phyloP scores from a whole-genome alignment of 1,139 yeast genomes.

The Taiozyma sp. region DNA sequence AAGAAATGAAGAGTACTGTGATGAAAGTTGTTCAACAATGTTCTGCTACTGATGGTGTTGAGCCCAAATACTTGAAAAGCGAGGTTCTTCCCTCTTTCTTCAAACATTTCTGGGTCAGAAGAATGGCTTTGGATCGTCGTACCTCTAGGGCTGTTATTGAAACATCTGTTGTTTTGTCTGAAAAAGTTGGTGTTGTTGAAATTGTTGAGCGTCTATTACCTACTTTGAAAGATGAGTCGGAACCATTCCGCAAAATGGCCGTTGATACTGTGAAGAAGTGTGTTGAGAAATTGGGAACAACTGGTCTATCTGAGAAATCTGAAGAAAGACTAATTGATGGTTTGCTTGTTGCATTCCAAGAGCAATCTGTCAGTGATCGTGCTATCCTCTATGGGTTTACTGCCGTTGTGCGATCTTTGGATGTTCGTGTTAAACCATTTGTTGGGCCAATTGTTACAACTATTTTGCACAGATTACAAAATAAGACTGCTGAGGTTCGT shows the following conservation, averaged over 20 bases:
- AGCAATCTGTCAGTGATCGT: conserved; percentile 53
- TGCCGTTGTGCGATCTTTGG: conserved; percentile 59
- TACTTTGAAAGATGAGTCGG: conserved; percentile 76
- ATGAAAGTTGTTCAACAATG: conserved; percentile 57
- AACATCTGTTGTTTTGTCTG: conserved; percentile 64
- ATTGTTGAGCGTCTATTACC: conserved; percentile 53
- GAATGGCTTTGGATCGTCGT: conserved; percentile 54
- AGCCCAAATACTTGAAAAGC: conserved; percentile 38
- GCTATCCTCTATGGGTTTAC: conserved; percentile 62
- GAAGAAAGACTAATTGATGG: conserved; percentile 79
- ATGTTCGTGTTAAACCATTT: conserved; percentile 67
- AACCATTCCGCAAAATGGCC: conserved; percentile 73
- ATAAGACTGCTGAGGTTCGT: conserved; percentile 66
- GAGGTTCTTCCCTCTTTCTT: conserved; percentile 62
- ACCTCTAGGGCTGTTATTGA: conserved; percentile 60
- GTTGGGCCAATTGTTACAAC: conserved; percentile 71
- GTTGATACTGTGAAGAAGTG: conserved; percentile 59
- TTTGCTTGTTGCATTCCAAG: conserved; percentile 76
- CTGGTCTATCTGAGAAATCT: conserved; percentile 48
- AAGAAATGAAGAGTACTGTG: conserved; percentile 79
- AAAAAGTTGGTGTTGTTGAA: conserved; percentile 59
- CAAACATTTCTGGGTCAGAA: conserved; percentile 71
- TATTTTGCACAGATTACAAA: conserved; percentile 66
- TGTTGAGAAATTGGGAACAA: conserved; percentile 39
- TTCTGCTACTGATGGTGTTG: conserved; percentile 45